phyloP scores from a whole-genome alignment of 2,329 filamentous ascomycete species.

The Massarina eburnea region DNA sequence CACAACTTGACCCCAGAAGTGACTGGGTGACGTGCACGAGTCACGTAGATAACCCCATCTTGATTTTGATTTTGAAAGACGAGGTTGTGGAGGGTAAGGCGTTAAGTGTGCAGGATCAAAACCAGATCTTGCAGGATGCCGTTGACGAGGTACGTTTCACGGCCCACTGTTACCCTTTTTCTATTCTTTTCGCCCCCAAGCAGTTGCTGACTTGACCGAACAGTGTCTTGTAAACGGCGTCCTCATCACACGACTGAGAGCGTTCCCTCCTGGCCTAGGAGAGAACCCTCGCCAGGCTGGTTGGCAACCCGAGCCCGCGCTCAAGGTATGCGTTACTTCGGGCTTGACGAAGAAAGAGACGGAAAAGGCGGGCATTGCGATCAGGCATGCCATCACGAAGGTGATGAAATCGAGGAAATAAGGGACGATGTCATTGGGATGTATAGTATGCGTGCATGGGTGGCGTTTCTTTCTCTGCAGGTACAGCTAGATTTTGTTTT shows the following conservation, averaged over 20 bases:
- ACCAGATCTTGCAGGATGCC: conserved; percentile 80
- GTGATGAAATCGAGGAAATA: conserved; percentile 66
- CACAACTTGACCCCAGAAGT: conserved; percentile 86
- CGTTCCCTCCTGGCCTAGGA: conserved; percentile 62
- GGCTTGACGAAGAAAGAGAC: conserved; percentile 91
- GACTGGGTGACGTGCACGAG: conserved; percentile 90
- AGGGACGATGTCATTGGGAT: background rate
- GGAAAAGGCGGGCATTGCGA: conserved; percentile 85
- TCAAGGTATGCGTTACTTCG: conserved; percentile 89
- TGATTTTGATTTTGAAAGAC: conserved; percentile 80
- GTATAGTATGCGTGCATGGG: conserved; percentile 1
- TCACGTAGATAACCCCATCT: conserved; percentile 78
- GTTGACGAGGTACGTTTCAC: conserved; percentile 81
- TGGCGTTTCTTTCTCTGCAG: too few relatives aligned
- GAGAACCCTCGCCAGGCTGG: conserved; percentile 65
- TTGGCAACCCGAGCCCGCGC: conserved; percentile 73
- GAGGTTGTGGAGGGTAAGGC: conserved; percentile 74
- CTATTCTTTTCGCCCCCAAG: background rate
- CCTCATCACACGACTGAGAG: conserved; percentile 84
- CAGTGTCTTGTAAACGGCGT: conserved; percentile 85
- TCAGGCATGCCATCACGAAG: conserved; percentile 92
- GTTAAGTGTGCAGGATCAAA: conserved; percentile 74
- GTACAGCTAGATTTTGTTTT: too few relatives aligned
- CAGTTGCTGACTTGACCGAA: background rate
- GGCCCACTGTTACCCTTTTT: background rate